A percentile compares a stretch with the other conserved stretches of the same genome.
phyloP scores from a whole-genome alignment of 306 rosid genomes.

The Bauhinia variegata region DNA sequence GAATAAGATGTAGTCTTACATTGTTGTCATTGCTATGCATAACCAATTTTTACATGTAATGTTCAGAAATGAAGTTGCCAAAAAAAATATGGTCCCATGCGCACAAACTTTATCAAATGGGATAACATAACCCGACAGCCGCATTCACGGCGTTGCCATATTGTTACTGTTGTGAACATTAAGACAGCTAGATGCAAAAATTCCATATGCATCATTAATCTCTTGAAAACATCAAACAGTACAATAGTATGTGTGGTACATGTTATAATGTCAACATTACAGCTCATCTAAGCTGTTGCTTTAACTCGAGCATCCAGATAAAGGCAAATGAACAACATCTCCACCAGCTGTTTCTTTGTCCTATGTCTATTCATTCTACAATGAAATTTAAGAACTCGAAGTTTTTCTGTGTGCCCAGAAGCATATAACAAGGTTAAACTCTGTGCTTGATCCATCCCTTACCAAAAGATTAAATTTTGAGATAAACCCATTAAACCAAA shows the following conservation, averaged over 20 bases:
- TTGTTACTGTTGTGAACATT: neutral
- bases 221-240: neutral
- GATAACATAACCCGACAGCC: neutral
- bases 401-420: conserved; percentile 4
- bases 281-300: conserved; percentile 12
- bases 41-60: neutral
- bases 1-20: neutral
- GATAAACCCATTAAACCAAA: conserved; percentile 3
- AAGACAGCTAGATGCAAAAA: neutral
- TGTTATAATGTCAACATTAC: neutral
- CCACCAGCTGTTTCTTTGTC: conserved; percentile 12
- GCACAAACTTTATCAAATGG: neutral
- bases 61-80: conserved; percentile 9
- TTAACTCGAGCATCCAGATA: conserved; percentile 11
- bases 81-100: conserved; percentile 4
- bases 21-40: neutral
- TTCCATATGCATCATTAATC: neutral
- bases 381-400: conserved; percentile 13
- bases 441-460: conserved; percentile 12
- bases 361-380: conserved; percentile 19
- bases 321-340: conserved; percentile 21
- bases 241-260: neutral
- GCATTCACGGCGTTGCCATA: neutral
- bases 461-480: conserved; percentile 18
- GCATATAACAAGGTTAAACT: neutral